Evolutionary conservation across 495 filamentous ascomycete genomes (phyloP), one percentile per base, ranked within the genome.

Genomic region (Aspergillus coremiiformis): DNA sequence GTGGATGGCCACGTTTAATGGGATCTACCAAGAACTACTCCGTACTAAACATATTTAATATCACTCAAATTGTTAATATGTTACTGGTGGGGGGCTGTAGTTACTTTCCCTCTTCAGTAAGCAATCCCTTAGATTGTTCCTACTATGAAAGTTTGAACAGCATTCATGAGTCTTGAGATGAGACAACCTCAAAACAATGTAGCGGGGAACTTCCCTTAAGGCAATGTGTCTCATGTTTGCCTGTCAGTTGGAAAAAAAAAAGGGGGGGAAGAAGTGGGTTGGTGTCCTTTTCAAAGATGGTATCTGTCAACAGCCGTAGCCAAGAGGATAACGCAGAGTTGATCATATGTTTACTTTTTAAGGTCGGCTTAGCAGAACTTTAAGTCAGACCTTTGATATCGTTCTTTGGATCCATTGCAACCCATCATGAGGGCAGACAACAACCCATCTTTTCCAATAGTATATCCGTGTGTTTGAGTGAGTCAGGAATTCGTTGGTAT

Each of bases 11-110:
- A 52, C 47, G 33, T 44, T 52, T 30, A 41, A 45, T 23, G 19
- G 32, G 51, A 53, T 53, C 51, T 44, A 39, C 43, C 51, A 22
- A 44, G 41, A 44, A 43, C 22, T 35, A 52, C n/a, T 46, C 4
- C n/a, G n/a, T n/a, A n/a, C n/a, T n/a, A 52, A 53, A 15, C 22
- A 20, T 14, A 32, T 17, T 12, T 32, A 35, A 39, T 23, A 37
- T 49, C 44, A 29, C 15, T 46, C n/a, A 46, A 46, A 15, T 19
- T 30, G 19, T 32, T 24, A 27, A 46, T 27, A 30, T 30, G 19
- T 32, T 24, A 27, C 44, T 22, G 23, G 17, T 9, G 41, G 21
- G 5, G 0, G 41, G 8, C 42, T 44, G 42, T 23, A 21, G 27
- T 33, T 26, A 33, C 44, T 22, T 47, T 29, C 44, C 44, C 9